These are phyloP conservation scores for Viridothelium virens DNA, from an alignment of 495 filamentous ascomycete species.

Conservation along the genomic window DNA sequence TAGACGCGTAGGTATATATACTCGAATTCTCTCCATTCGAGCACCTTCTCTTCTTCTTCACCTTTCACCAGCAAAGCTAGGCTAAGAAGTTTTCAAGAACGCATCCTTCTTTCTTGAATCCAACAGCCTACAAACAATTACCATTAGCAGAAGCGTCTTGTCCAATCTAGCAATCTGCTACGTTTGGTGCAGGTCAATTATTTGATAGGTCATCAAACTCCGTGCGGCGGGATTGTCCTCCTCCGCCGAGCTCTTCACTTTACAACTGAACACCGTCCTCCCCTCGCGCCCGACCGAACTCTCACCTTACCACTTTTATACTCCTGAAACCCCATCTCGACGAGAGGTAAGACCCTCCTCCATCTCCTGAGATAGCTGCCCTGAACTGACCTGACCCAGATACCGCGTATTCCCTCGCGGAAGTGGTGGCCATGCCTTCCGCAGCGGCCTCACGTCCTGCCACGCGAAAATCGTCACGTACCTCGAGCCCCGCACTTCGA, in stretches of 20 bases:
- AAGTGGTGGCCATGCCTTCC: conserved; percentile 20
- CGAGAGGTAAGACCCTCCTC: neutral
- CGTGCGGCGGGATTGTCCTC: no score
- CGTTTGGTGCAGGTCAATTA: no score
- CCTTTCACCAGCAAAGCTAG: neutral
- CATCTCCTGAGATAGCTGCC: neutral
- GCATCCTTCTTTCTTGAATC: neutral
- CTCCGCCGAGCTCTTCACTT: neutral
- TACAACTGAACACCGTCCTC: neutral
- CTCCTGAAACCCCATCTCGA: neutral
- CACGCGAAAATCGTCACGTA: conserved; percentile 34
- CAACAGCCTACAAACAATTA: neutral
- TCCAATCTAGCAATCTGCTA: neutral
- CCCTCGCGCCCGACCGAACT: neutral
- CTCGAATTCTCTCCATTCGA: no score
- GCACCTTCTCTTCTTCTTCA: no score
- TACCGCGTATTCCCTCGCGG: neutral
- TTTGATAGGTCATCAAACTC: no score
- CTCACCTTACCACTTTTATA: neutral
- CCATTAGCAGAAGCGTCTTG: neutral
- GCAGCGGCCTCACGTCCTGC: conserved; percentile 2
- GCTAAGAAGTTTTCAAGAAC: neutral
- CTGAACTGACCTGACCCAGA: neutral
- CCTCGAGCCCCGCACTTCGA: conserved; percentile 46
- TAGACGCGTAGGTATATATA: no score